A percentile compares a stretch with the other conserved stretches of the same genome.
These are phyloP conservation scores for Lolium rigidum DNA, from an alignment of 176 grass and related monocot genomes.

Conservation along the genomic window DNA sequence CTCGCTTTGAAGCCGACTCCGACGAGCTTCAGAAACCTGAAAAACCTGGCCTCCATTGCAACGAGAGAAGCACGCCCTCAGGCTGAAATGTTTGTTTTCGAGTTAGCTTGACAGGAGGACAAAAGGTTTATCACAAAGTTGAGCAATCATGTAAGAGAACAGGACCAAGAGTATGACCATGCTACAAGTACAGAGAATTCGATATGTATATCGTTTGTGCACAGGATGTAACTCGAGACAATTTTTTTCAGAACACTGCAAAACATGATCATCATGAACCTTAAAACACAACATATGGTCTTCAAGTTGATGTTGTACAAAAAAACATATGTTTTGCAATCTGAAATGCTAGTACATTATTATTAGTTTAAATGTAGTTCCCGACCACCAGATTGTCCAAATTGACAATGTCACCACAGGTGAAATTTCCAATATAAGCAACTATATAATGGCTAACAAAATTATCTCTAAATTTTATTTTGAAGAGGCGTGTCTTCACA, in stretches of 20 bases:
- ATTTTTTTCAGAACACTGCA: no score
- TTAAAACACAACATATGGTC: neutral
- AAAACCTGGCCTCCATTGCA: conserved; percentile 63
- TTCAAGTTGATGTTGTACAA: neutral
- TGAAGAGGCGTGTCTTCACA: neutral
- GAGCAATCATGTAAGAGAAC: neutral
- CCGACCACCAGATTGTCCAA: neutral
- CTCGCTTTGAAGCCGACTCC: conserved; percentile 77
- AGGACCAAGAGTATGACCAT: neutral
- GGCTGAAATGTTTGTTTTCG: neutral
- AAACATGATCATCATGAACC: neutral
- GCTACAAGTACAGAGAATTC: neutral
- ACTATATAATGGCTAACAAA: neutral
- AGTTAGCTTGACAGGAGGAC: neutral
- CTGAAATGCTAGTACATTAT: neutral
- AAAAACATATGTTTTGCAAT: neutral
- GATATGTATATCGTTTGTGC: neutral
- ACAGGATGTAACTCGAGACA: no score
- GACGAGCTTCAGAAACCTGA: conserved; percentile 71
- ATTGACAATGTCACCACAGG: neutral
- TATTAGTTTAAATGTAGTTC: neutral
- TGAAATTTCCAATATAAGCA: neutral
- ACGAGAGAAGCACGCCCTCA: neutral
- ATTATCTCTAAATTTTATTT: neutral
- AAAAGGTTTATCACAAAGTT: neutral